Evolutionary conservation across 2,329 filamentous ascomycete species (phyloP).

Genomic region (Gaeumannomyces tritici): DNA sequence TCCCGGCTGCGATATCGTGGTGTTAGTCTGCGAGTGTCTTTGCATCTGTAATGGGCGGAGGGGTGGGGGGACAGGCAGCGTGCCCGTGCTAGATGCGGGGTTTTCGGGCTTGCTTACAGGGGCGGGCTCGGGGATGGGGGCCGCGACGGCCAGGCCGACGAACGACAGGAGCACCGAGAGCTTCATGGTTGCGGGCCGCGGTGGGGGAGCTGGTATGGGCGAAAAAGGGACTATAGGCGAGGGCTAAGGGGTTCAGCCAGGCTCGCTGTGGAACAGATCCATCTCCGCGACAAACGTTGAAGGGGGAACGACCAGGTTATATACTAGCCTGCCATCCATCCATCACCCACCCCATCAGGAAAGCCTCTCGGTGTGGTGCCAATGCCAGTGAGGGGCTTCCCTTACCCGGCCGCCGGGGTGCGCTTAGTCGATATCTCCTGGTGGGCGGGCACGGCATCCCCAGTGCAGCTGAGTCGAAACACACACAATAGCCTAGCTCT

Average conservation of each 20-base stretch:
- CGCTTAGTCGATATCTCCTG: not conserved
- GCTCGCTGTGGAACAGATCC: not conserved
- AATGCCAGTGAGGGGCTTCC: no score
- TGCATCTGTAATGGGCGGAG: not conserved
- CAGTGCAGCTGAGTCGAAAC: not conserved
- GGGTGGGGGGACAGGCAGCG: no score
- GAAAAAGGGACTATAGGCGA: not conserved
- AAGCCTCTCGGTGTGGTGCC: no score
- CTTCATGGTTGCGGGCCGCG: not conserved
- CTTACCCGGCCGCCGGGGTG: not conserved
- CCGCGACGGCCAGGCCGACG: not conserved
- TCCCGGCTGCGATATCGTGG: conserved; percentile 33
- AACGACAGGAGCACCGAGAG: not conserved
- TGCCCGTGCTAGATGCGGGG: no score
- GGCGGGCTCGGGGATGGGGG: not conserved
- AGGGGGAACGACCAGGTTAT: not conserved
- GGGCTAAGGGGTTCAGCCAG: not conserved
- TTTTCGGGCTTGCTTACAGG: not conserved
- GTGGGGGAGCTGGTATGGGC: not conserved
- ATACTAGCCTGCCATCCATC: not conserved
- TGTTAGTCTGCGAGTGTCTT: not conserved
- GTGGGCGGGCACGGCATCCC: no score
- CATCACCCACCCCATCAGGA: no score
- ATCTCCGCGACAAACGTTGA: not conserved
- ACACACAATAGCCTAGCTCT: no score